Evolutionary conservation across 2,329 filamentous ascomycete genomes (phyloP), one percentile per base, ranked within the genome.

Genomic region (Diaporthe humulicola): DNA sequence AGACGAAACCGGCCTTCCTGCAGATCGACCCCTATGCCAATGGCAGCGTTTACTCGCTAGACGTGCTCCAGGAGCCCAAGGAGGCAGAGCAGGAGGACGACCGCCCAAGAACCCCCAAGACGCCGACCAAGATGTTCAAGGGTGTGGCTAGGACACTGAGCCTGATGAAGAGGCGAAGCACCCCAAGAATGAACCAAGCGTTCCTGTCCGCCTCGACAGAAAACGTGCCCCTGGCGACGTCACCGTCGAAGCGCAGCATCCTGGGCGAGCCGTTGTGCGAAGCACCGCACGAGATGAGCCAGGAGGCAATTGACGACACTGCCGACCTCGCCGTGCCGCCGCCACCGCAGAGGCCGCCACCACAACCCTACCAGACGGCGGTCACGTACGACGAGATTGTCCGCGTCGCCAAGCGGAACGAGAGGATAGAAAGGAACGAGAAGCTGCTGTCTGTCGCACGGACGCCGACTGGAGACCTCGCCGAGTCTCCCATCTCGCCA

Each of bases 111-210:
- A 80, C 84, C 4, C 85, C 87, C 30, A 86, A 81, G 80, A 86
- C 87, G 17, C 85, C 87, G 1, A 86, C 86, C 1, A 82, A 83
- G 42, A 83, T 90, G 73, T 85, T 91, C 76, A 89, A 87, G 79
- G 83, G 84, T 40, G 81, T 87, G 19, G 82, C 84, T 17, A 86
- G 88, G 78, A 89, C 89, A 4, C 82, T 91, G 57, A 90, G 86
- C 78, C 83, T 91, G 40, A 87, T 87, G 66, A 86, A 87, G 79
- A 90, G 90, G 85, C 86, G 88, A 77, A 91, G 89, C 83, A 85
- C 85, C 72, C 87, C 88, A 10, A 83, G 84, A 33, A 83, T 91
- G 76, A 85, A 82, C 77, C 77, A 81, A 17, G 80, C 83, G 58
- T 75, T 69, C 58, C 36, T 83, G 42, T 79, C 79, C n/a, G 78